These are phyloP conservation scores for Aspergillus chevalieri DNA, from an alignment of 2,329 filamentous ascomycete genomes.

Conservation along the genomic window DNA sequence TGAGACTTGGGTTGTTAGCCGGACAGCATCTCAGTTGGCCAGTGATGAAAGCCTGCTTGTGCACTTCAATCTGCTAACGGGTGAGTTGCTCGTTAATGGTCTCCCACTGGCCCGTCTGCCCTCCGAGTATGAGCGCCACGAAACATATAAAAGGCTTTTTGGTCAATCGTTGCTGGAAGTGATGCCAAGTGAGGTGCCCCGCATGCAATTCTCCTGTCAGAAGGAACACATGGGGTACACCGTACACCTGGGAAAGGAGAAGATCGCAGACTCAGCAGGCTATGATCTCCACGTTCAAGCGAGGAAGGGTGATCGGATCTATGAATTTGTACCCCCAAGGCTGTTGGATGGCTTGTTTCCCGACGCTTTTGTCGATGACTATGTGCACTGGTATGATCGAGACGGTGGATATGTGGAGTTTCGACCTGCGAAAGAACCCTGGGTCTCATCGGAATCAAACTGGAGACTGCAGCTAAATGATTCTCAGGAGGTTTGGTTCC, in stretches of 20 bases:
- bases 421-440: not conserved
- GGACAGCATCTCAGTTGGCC: not conserved
- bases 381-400: conserved; percentile 45
- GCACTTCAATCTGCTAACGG: conserved; percentile 28
- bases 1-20: conserved; percentile 5
- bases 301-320: conserved; percentile 6
- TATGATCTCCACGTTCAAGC: conserved; percentile 31
- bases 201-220: conserved; percentile 17
- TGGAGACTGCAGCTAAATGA: not conserved
- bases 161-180: conserved; percentile 17
- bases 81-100: conserved; percentile 28
- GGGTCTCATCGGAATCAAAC: not conserved
- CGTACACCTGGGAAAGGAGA: conserved; percentile 15
- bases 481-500: not conserved
- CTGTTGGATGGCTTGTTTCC: conserved; percentile 26
- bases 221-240: conserved; percentile 11
- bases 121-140: conserved; percentile 15
- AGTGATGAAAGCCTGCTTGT: conserved; percentile 10
- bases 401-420: conserved; percentile 24
- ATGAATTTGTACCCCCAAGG: conserved; percentile 28
- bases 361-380: conserved; percentile 32
- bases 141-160: conserved; percentile 20
- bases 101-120: conserved; percentile 24
- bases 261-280: conserved; percentile 9
- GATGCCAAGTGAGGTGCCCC: not conserved